These are phyloP conservation scores for Moringa oleifera DNA, from an alignment of 345 rosid species.

Conservation along the genomic window DNA sequence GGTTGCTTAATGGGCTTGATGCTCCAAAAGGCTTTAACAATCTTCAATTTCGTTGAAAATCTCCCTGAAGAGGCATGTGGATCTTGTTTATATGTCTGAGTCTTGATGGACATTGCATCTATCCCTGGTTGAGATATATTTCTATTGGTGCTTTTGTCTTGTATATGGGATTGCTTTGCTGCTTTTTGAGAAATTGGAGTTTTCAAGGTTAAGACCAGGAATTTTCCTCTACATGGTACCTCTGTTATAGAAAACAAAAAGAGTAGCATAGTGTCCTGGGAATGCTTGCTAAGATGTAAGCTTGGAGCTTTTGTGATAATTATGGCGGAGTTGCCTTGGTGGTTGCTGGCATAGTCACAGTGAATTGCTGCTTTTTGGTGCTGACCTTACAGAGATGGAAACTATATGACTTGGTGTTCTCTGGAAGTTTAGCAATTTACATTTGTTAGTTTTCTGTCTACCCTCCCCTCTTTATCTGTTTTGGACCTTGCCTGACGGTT, in stretches of 20 bases:
- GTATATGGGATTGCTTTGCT: conserved; percentile 2
- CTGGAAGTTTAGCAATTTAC: background rate
- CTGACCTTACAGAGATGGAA: conserved; percentile 2
- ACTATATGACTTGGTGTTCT: background rate
- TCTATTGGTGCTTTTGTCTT: conserved; percentile 8
- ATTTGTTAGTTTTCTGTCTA: background rate
- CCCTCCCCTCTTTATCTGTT: background rate
- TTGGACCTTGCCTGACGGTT: background rate
- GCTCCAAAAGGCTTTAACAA: conserved; percentile 44
- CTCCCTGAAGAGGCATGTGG: conserved; percentile 17
- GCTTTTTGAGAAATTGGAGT: background rate
- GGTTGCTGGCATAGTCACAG: conserved; percentile 5
- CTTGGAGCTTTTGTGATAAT: background rate
- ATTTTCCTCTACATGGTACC: background rate
- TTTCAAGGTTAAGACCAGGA: background rate
- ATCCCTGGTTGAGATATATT: background rate
- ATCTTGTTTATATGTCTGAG: background rate
- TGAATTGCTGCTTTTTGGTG: conserved; percentile 1
- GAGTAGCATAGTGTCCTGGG: background rate
- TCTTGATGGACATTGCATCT: background rate
- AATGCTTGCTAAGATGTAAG: background rate
- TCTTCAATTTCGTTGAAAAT: conserved; percentile 53
- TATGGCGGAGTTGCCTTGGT: background rate
- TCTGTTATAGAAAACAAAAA: background rate
- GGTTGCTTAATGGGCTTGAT: conserved; percentile 47